Evolutionary conservation across 169 alveolate species (phyloP), one percentile per base, ranked within the genome.

Genomic region (Ichthyophthirius multifiliis): DNA sequence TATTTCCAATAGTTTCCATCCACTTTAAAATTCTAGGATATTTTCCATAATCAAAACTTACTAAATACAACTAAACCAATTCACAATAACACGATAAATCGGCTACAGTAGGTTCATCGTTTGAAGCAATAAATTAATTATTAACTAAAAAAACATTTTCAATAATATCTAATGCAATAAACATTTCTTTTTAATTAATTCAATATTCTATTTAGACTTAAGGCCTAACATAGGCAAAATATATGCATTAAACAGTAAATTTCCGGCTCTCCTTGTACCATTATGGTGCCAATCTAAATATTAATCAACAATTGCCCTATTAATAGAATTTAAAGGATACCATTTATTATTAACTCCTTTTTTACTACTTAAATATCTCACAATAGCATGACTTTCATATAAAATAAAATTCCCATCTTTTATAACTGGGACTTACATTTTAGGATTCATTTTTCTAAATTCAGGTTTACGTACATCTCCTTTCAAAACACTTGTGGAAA

Each of bases 21-120:
- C 85, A 78, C 32, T 43, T 30, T 5, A 31, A 15, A 43, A 78
- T 39, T 23, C 39, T 63, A 23, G 85, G 85, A 65, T 78, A 78
- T 23, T 27, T 23, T 4, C 64, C 23, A 46, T 37, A 78, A 15
- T 78, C 85, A 65, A 78, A 78, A 9, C 41, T 43, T 27, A 78
- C 43, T 41, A 78, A 16, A 13, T 30, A 23, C 20, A 78, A 71
- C 35, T 78, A 64, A n/a, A 41, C 31, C 15, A 78, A 27, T 64
- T 78, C 85, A 9, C 79, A 62, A 64, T 78, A 78, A 13, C 79
- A 62, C 12, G 78, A 62, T 13, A 78, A 4, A 44, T 78, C 85
- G 15, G 85, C 85, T 1, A 78, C 64, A 23, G 79, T 37, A 5
- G 65, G 31, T 27, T 64, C 41, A 12, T 64, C 65, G 13, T 43